A percentile compares a stretch with the other conserved stretches of the same genome.
These are phyloP conservation scores for Sugiyamaella japonica DNA, from an alignment of 1,139 yeast species.

Conservation along the genomic window DNA sequence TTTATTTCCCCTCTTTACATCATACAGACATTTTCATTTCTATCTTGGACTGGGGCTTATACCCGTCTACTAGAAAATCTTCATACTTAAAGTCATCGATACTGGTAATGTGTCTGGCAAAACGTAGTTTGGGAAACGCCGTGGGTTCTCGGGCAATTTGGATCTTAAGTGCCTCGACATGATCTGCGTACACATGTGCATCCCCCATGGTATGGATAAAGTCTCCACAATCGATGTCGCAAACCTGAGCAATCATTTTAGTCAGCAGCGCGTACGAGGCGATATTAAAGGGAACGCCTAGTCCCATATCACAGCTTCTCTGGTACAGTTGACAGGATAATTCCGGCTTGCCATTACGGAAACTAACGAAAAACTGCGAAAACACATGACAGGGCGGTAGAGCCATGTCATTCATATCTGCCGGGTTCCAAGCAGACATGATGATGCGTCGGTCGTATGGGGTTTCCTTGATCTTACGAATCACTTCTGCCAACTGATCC, in stretches of 20 bases:
- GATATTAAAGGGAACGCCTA: slow-evolving; percentile 97
- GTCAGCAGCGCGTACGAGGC: slow-evolving; percentile 94
- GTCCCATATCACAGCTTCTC: slow-evolving; percentile 98
- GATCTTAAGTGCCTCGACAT: slow-evolving; percentile 81
- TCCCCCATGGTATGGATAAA: slow-evolving; percentile 96
- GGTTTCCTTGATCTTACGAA: slow-evolving; percentile 73
- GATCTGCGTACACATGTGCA: slow-evolving; percentile 91
- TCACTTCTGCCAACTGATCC: slow-evolving; percentile 83
- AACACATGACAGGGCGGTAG: slow-evolving; percentile 98
- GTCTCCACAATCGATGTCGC: slow-evolving; percentile 93
- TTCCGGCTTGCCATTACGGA: slow-evolving; percentile 65
- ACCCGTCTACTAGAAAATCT: slow-evolving; percentile 77
- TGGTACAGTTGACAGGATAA: slow-evolving; percentile 89
- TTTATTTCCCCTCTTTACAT: neutral
- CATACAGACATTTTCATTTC: slow-evolving; percentile 76
- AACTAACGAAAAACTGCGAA: slow-evolving; percentile 89
- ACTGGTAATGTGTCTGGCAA: slow-evolving; percentile 62
- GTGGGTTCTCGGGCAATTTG: slow-evolving; percentile 77
- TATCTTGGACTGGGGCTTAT: slow-evolving; percentile 78
- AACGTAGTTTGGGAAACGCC: slow-evolving; percentile 71
- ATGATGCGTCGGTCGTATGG: slow-evolving; percentile 95
- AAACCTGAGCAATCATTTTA: slow-evolving; percentile 92
- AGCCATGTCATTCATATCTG: slow-evolving; percentile 91
- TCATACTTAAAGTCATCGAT: slow-evolving; percentile 89
- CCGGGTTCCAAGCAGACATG: slow-evolving; percentile 97